Base-by-base conservation (phyloP, 805 yeast species). In the Komagataella populi region DNA sequence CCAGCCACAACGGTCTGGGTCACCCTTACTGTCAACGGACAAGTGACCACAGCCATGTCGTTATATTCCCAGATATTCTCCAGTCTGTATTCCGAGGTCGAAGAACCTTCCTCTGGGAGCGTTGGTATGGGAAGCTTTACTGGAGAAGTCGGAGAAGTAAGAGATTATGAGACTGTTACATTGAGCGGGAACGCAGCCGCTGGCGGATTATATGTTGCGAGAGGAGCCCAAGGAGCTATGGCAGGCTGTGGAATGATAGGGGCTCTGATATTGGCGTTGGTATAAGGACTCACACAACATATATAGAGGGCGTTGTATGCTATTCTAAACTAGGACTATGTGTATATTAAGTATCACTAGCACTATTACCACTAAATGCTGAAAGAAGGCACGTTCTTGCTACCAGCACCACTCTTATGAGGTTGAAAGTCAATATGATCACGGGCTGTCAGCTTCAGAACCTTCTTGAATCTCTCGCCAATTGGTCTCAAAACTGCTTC, bases 391-490 rank as follows among this genome's bases (percentile, higher is more conserved):
- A 30, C 39, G 39, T 30, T 30, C 39, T 30, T 30, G 39, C 39
- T 30, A 30, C 39, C 39, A 30, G 39, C 39, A 30, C 39, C 39
- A 30, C 39, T 30, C 39, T 30, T 30, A 30, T 84, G 93, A 54
- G 82, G 70, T 64, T 72, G 73, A 71, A 87, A 90, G 73, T 90
- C 97, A 60, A 91, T 73, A 64, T 80, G 78, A 60, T 85, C 91
- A 55, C 74, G 80, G 50, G 81, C 89, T 54, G 76, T 71, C 62
- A 91, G 78, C 67, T 80, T 84, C 65, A 91, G 76, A 49, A 87
- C 87, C 69, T 80, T 82, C 78, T 88, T 91, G 70, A 91, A 86
- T 66, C 83, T 83, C 65, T 81, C 83, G 62, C 97, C 97, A 59
- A 88, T 83, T 58, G 84, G 78, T 59, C 71, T 76, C 64, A 86